Base-by-base conservation (phyloP, 1,139 yeast species). In the Lodderomyces theae region DNA sequence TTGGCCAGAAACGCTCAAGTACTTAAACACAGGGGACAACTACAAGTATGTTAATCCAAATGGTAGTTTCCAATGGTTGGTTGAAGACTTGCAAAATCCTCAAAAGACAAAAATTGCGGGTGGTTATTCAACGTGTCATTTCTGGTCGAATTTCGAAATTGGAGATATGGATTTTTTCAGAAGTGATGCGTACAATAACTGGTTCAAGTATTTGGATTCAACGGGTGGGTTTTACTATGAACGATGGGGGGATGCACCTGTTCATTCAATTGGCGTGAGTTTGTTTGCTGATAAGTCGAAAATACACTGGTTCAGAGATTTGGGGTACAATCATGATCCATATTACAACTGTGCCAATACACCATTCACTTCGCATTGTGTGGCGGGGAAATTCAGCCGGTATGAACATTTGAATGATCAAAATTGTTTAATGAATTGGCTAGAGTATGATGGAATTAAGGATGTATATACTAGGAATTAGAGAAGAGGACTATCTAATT, bases 191-290 rank as follows among this genome's bases (percentile, higher is more conserved):
- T 87, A 87, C 57, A 64, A 67, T 32, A 65, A 68, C 15, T 87
- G 86, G 81, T 78, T 82, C 48, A 69, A 82, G 37, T 63, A 72
- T 54, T 65, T 87, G 32, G 95, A 87, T 48, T 50, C 69, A 4
- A 63, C 80, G 0, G 95, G 95, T 11, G 89, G 89, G 3, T 86
- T 86, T 54, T 87, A 85, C 57, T 86, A 86, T 53, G 95, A 87
- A 58, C 63, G 95, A 43, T 86, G 95, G 95, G 96, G 96, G 1
- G 96, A 86, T 61, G 95, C 95, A 0, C 95, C 95, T 0, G 90
- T 87, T 1, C 95, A 85, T 57, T 78, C 89, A 1, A 59, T 86
- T 35, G 95, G 90, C 0, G 63, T 87, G 18, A 84, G 82, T 0
- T 61, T 88, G 38, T 86, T 89, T 62, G 86, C 86, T 15, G 88